Base-by-base conservation (phyloP, 2,329 filamentous ascomycete genomes). In the Neoscytalidium dimidiatum region DNA sequence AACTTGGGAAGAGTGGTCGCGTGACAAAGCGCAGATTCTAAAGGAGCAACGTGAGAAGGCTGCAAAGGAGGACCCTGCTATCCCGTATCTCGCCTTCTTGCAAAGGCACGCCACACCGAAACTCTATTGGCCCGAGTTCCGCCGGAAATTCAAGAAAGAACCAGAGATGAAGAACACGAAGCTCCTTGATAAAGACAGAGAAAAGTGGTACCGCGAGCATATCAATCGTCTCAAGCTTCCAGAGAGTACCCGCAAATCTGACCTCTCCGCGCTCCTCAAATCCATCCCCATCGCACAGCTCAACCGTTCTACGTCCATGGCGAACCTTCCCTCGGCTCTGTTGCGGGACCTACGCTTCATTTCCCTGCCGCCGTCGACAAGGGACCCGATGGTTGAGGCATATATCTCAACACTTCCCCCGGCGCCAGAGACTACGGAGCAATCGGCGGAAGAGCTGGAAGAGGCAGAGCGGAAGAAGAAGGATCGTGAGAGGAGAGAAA, bases 121-220 rank as follows among this genome's bases (percentile, higher is more conserved):
- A 79, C 84, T 99, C 1, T 99, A 96, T 82, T 99, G 95, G 95
- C 90, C 92, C 0, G 95, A 99, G 75, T 99, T 99, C 79, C 92
- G 92, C 71, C 85, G 95, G 35, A 99, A 97, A 75, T 95, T 88
- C 78, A 90, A 90, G 69, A 94, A 90, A 69, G 93, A 96, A 68
- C 78, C 86, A 0, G 85, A 89, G 61, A 93, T 99, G 90, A 90
- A 89, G 67, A 90, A 94, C 66, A 81, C 86, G 17, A 80, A 81
- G 66, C 69, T 83, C 3, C 69, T 75, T 21, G 83, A 84, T 72
- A 92, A 90, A 75, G 92, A 94, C 61, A 85, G 90, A 35, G 92
- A 96, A 74, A 93, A 90, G 78, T 82, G 87, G 61, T 96, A 94
- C 74, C 85, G 92, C 64, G 92, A 95, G 65, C 87, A 92, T 71